These are phyloP conservation scores for Symbiodinium pilosum DNA, from an alignment of 73 alveolate genomes.

Conservation along the genomic window DNA sequence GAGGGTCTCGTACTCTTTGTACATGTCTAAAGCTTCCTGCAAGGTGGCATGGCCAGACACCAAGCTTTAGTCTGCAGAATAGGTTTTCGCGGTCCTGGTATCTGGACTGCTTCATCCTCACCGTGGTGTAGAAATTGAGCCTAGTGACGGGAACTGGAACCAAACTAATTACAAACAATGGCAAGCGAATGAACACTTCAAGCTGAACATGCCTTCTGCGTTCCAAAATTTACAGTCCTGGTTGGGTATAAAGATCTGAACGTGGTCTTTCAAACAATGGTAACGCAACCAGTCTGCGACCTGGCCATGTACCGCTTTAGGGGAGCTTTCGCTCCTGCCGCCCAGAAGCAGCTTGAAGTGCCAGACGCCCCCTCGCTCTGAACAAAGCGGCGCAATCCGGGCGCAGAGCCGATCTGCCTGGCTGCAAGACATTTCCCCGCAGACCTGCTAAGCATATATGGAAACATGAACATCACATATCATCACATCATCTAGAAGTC, in stretches of 20 bases:
- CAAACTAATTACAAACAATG: too few species aligned
- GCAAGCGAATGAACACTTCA: too few species aligned
- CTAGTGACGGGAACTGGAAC: neutral
- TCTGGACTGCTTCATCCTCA: slow-evolving; percentile 91
- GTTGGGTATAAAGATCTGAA: too few species aligned
- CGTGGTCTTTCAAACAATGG: too few species aligned
- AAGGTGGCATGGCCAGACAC: neutral
- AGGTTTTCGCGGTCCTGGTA: slow-evolving; percentile 27
- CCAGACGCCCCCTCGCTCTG: slow-evolving; percentile 92
- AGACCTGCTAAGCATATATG: neutral
- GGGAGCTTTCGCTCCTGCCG: neutral
- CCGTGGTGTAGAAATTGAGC: slow-evolving; percentile 93
- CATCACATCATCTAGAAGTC: too few species aligned
- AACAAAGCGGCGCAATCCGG: slow-evolving; percentile 35
- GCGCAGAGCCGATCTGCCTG: slow-evolving; percentile 90
- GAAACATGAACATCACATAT: too few species aligned
- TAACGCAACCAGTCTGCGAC: too few species aligned
- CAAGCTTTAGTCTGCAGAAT: too few species aligned
- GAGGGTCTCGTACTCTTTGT: slow-evolving; percentile 80
- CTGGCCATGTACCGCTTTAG: too few species aligned
- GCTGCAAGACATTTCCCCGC: neutral
- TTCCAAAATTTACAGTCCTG: too few species aligned
- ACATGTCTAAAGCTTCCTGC: slow-evolving; percentile 79
- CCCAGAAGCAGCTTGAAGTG: slow-evolving; percentile 86
- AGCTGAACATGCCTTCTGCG: too few species aligned